Percentiles rank a stretch among this genome's conserved stretches.
These are phyloP conservation scores for Samsoniella hepiali DNA, from an alignment of 2,329 filamentous ascomycete species.

Conservation along the genomic window DNA sequence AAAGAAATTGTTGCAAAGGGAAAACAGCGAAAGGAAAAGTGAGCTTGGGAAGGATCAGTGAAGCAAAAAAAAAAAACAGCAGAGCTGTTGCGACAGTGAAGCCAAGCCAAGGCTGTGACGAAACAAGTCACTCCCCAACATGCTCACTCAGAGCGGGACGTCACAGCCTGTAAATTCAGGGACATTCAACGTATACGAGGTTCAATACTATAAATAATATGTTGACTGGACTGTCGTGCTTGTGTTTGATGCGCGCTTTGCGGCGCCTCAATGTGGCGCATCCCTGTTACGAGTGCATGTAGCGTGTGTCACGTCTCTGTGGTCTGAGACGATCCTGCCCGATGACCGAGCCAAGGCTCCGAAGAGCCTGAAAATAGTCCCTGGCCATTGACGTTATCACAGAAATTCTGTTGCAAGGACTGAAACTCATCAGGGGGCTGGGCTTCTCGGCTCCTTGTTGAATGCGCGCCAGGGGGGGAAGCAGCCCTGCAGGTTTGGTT, in stretches of 20 bases:
- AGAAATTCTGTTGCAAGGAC: not conserved
- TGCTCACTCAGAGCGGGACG: not conserved
- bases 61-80: not conserved
- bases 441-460: not conserved
- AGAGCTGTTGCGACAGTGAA: not conserved
- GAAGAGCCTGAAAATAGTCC: too few relatives aligned
- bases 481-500: not conserved
- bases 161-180: not conserved
- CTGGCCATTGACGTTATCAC: not conserved
- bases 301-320: not conserved
- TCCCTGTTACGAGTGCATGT: slow-evolving; percentile 6
- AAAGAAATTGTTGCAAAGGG: not conserved
- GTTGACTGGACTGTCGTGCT: not conserved
- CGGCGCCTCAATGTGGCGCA: slow-evolving; percentile 1
- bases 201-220: not conserved
- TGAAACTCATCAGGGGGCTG: slow-evolving; percentile 1
- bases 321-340: not conserved
- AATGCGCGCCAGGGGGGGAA: not conserved
- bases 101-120: not conserved
- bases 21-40: not conserved
- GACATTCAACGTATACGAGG: too few relatives aligned
- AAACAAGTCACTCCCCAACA: not conserved
- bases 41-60: not conserved
- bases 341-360: not conserved
- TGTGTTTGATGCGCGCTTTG: not conserved